Evolutionary conservation across 306 rosid species (phyloP), one percentile per base, ranked within the genome.

Genomic region (Canavalia gladiata): DNA sequence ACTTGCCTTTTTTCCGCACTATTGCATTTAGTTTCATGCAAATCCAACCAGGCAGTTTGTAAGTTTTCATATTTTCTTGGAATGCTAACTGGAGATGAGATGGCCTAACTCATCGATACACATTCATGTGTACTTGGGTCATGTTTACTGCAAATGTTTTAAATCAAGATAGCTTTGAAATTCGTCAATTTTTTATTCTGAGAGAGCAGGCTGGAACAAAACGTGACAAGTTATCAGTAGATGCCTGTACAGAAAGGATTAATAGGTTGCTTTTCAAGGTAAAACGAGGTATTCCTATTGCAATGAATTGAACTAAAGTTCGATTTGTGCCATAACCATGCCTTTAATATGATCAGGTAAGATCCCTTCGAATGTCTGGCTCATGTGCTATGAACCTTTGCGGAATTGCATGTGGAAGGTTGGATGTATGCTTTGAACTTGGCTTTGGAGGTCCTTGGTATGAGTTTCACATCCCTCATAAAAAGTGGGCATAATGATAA

Each of bases 401-500:
- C 69, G 98, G 95, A 72, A 78, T 94, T 39, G 98, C 98, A 39
- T 90, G 97, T 68, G 97, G 98, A 82, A 91, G 97, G 88, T 74
- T 94, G 50, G 97, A 94, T 86, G 77, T 92, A 10, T 84, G 81
- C 74, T 92, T 82, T 56, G 89, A 88, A 83, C 45, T 77, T 2
- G 94, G 95, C 84, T 94, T 86, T 47, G 98, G 97, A 67, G 98
- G 98, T 84, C 94, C 98, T 65, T 94, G 98, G 98, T 94, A 92
- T 10, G 91, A 77, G 33, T 45, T 68, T 75, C 39, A 18, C 65
- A 34, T 55, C 50, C 74, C 60, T 70, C 65, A 29, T 49, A 51
- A 52, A 47, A 34, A 7, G 49, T 33, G 49, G 13, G 10, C 56
- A 58, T 55, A 55, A 9, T 41, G 60, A 51, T 72, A 34, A 42